phyloP scores from a whole-genome alignment of 805 yeast species.

The Kluyveromyces wickerhamii region DNA sequence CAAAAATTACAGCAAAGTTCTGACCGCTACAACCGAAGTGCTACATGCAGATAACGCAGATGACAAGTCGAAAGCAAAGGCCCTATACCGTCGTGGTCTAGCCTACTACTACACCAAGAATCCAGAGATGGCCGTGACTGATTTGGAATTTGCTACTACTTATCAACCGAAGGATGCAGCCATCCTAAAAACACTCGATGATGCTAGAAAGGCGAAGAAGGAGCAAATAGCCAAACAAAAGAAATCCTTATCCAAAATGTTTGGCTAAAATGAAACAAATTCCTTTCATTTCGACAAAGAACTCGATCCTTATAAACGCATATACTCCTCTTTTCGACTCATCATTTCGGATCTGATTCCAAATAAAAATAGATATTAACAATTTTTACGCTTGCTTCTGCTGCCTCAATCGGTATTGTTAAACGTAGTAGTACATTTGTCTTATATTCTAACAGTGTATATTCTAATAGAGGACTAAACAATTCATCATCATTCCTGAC shows the following conservation, averaged over 20 bases:
- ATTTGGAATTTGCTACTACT: conserved; percentile 56
- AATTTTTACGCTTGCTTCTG: no score
- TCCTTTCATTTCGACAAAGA: no score
- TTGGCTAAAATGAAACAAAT: conserved; percentile 31
- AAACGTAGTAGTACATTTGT: no score
- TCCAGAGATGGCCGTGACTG: conserved; percentile 59
- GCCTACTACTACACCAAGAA: conserved; percentile 59
- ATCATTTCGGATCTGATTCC: no score
- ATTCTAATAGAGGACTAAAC: no score
- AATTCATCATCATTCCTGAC: no score
- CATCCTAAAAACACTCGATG: conserved; percentile 53
- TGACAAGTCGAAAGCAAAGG: conserved; percentile 71
- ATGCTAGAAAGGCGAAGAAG: conserved; percentile 45
- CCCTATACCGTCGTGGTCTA: conserved; percentile 75
- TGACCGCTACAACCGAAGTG: conserved; percentile 58
- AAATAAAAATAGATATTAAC: no score
- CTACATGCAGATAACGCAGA: conserved; percentile 51
- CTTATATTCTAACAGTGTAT: no score
- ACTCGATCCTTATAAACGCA: no score
- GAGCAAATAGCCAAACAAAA: conserved; percentile 59
- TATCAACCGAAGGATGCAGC: conserved; percentile 67
- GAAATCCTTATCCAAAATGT: conserved; percentile 68
- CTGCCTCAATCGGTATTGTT: no score
- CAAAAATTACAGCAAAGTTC: conserved; percentile 43
- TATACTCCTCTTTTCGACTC: no score